phyloP scores from a whole-genome alignment of 345 rosid species.

The Ceriops tagal region DNA sequence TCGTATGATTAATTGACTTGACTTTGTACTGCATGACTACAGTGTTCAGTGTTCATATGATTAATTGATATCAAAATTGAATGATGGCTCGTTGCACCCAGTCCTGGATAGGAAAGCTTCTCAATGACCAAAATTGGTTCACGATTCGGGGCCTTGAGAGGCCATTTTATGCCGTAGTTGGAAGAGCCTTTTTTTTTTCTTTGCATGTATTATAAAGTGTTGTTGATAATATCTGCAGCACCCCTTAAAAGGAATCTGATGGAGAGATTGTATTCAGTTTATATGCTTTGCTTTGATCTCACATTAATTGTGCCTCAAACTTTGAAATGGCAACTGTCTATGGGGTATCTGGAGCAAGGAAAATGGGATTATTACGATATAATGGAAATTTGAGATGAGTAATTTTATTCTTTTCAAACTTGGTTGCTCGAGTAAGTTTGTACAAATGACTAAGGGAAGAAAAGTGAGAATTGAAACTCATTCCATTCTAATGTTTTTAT shows the following conservation, averaged over 20 bases:
- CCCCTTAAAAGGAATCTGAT: neutral
- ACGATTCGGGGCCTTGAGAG: neutral
- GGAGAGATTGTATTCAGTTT: neutral
- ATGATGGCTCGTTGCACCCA: too few relatives aligned
- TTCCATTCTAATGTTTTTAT: too few relatives aligned
- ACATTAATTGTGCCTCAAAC: too few relatives aligned
- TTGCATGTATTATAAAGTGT: conserved; percentile 17
- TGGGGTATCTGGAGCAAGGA: too few relatives aligned
- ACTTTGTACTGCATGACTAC: neutral
- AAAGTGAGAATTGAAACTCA: too few relatives aligned
- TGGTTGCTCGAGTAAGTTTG: too few relatives aligned
- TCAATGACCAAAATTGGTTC: neutral
- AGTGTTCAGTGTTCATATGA: neutral
- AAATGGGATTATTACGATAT: too few relatives aligned
- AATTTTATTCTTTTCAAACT: too few relatives aligned
- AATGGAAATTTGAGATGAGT: too few relatives aligned
- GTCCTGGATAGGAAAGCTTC: neutral
- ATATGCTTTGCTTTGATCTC: neutral
- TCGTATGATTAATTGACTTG: neutral
- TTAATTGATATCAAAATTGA: too few relatives aligned
- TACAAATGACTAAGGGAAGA: too few relatives aligned
- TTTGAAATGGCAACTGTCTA: too few relatives aligned
- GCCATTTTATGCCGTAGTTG: conserved; percentile 7
- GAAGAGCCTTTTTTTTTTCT: conserved; percentile 6
- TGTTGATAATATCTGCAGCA: conserved; percentile 5